Evolutionary conservation across 805 yeast species (phyloP), one percentile per base, ranked within the genome.

Genomic region (Sungouiella thailandica): DNA sequence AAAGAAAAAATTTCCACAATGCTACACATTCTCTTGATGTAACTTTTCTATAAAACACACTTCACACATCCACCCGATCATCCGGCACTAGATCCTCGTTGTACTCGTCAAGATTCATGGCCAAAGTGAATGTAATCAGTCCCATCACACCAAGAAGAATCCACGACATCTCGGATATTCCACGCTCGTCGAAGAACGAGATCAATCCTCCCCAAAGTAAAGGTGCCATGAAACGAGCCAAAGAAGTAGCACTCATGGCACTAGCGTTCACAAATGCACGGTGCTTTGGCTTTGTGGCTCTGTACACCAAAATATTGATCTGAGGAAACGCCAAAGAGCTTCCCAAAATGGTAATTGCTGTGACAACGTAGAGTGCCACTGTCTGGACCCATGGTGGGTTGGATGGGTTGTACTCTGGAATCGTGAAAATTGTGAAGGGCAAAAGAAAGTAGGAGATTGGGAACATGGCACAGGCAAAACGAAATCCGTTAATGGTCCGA

Each of bases 251-350:
- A 25, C 78, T 69, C 51, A 77, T 66, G 3, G 78, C 63, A 12
- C 75, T 65, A 10, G 80, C 79, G 48, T 79, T 79, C 36, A 79
- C 67, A 44, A 74, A 67, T 2, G 81, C 82, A 30, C 81, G 62
- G 41, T 76, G 71, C 40, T 69, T 61, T 15, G 75, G 65, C 9
- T 70, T 69, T 1, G 81, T 67, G 5, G 74, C 69, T 31, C 78
- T 62, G 51, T 76, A 82, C 23, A 76, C 65, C 35, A 79, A 58
- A 15, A 78, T 57, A 40, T 74, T 52, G 17, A 76, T 56, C 37
- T 71, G 74, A 5, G 85, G 82, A 39, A 67, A 71, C 8, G 75
- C 62, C 38, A 74, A 55, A 1, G 81, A 60, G 9, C 58, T 57
- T 6, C 69, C 63, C 6, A 73, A 43, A 2, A 74, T 47, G 15